phyloP scores from a whole-genome alignment of 495 filamentous ascomycete genomes.

The Penicillium crystallinum region DNA sequence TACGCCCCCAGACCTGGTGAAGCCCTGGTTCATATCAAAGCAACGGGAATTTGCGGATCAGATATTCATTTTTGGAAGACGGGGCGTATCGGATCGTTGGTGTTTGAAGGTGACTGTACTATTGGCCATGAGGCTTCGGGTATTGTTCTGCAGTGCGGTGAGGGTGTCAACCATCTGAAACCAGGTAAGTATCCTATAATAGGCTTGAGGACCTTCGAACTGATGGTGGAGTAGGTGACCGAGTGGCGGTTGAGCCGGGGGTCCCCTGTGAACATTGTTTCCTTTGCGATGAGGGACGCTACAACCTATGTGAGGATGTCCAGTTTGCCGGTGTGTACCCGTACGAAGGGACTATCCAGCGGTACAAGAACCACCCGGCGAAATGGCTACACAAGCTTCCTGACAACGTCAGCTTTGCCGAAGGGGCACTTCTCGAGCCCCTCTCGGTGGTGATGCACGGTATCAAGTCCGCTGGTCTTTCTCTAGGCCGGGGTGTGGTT shows the following conservation, averaged over 20 bases:
- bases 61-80: constrained; percentile 78
- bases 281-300: constrained; percentile 59
- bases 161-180: constrained; percentile 30
- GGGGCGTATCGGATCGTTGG: constrained; percentile 68
- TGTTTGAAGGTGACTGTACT: constrained; percentile 61
- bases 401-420: constrained; percentile 51
- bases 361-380: constrained; percentile 62
- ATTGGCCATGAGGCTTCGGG: constrained; percentile 77
- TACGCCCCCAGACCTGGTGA: constrained; percentile 42
- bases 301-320: constrained; percentile 74
- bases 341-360: constrained; percentile 50
- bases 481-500: constrained; percentile 50
- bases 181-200: constrained; percentile 18
- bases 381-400: constrained; percentile 58
- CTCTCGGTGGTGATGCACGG: constrained; percentile 73
- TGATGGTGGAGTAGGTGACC: constrained; percentile 48
- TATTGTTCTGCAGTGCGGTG: constrained; percentile 59
- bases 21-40: constrained; percentile 48
- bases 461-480: constrained; percentile 49
- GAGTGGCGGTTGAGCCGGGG: constrained; percentile 71
- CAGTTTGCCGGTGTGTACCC: constrained; percentile 62
- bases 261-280: constrained; percentile 63
- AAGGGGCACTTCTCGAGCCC: constrained; percentile 72
- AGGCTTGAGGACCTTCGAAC: neutral
- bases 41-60: constrained; percentile 51